phyloP scores from a whole-genome alignment of 192 early-diverging fungal species.

The Helicostylum pulchrum region DNA sequence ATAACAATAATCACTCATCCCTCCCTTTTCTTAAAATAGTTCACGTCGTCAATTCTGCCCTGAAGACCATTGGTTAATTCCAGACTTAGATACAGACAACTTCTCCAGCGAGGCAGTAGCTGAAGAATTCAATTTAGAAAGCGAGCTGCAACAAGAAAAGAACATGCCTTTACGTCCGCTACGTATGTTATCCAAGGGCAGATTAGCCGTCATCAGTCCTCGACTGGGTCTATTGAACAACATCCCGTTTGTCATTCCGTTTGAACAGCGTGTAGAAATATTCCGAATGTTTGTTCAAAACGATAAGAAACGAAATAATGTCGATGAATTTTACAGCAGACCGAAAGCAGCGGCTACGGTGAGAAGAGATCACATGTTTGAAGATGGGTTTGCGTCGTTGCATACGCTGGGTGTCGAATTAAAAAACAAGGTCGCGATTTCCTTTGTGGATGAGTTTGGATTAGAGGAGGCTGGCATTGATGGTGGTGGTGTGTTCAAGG shows the following conservation, averaged over 20 bases:
- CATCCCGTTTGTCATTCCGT: slow-evolving; percentile 91
- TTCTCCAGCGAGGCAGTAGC: slow-evolving; percentile 56
- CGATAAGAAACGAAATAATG: slow-evolving; percentile 50
- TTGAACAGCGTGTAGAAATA: slow-evolving; percentile 82
- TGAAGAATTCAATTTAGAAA: slow-evolving; percentile 47
- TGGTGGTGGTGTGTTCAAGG: slow-evolving; percentile 97
- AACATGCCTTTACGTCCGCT: slow-evolving; percentile 1
- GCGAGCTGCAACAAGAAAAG: slow-evolving; percentile 23
- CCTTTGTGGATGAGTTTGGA: slow-evolving; percentile 83
- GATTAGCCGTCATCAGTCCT: slow-evolving; percentile 43
- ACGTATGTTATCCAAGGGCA: slow-evolving; percentile 23
- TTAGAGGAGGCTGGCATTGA: slow-evolving; percentile 90
- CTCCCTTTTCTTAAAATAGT: slow-evolving; percentile 37
- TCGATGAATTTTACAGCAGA: slow-evolving; percentile 12
- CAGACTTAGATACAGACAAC: slow-evolving; percentile 54
- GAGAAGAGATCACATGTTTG: slow-evolving; percentile 76
- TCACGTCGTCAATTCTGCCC: slow-evolving; percentile 69
- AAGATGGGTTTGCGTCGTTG: slow-evolving; percentile 82
- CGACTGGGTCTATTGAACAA: slow-evolving; percentile 65
- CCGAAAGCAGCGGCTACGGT: slow-evolving; percentile 53
- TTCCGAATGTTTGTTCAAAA: slow-evolving; percentile 75
- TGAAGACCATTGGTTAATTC: slow-evolving; percentile 64
- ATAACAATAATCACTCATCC: background rate
- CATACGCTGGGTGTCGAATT: slow-evolving; percentile 63
- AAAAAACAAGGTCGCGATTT: slow-evolving; percentile 78